Evolutionary conservation across 2,329 filamentous ascomycete genomes (phyloP).

Genomic region (Fusarium sp.): DNA sequence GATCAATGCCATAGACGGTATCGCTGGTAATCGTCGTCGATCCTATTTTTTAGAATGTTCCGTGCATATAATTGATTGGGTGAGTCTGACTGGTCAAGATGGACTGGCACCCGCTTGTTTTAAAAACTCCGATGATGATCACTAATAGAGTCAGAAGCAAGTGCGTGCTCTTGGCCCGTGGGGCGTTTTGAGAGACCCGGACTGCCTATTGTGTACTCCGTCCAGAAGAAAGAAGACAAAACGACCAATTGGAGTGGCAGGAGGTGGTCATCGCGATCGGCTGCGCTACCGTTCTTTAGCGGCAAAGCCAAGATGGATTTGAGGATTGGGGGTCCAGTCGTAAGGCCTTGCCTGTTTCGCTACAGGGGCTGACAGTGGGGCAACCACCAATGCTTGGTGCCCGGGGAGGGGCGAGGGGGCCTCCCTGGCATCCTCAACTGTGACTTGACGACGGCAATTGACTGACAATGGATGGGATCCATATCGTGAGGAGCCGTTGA

Average conservation of each 20-base stretch:
- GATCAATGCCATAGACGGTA: too few species aligned
- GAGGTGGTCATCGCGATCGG: constrained; percentile 39
- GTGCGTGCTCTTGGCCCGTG: too few species aligned
- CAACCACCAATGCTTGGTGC: constrained; percentile 18
- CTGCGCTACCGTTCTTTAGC: constrained; percentile 45
- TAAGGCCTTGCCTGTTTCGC: constrained; percentile 11
- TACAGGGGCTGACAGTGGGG: constrained; percentile 19
- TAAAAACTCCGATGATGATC: too few species aligned
- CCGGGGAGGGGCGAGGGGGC: constrained; percentile 15
- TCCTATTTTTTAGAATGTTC: too few species aligned
- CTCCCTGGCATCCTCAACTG: neutral
- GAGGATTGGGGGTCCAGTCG: constrained; percentile 30
- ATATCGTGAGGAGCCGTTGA: constrained; percentile 2
- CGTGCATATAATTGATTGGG: too few species aligned
- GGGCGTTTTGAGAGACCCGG: constrained; percentile 4
- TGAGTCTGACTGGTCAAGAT: too few species aligned
- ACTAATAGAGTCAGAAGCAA: too few species aligned
- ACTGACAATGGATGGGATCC: constrained; percentile 7
- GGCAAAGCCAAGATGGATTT: constrained; percentile 45
- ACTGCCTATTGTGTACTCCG: neutral
- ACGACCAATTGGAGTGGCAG: constrained; percentile 17
- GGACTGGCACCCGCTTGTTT: too few species aligned
- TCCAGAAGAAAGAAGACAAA: neutral
- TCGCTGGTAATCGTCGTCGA: too few species aligned
- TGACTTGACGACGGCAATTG: constrained; percentile 27